Evolutionary conservation across 2,329 filamentous ascomycete species (phyloP).

Genomic region (Diplodia seriata): DNA sequence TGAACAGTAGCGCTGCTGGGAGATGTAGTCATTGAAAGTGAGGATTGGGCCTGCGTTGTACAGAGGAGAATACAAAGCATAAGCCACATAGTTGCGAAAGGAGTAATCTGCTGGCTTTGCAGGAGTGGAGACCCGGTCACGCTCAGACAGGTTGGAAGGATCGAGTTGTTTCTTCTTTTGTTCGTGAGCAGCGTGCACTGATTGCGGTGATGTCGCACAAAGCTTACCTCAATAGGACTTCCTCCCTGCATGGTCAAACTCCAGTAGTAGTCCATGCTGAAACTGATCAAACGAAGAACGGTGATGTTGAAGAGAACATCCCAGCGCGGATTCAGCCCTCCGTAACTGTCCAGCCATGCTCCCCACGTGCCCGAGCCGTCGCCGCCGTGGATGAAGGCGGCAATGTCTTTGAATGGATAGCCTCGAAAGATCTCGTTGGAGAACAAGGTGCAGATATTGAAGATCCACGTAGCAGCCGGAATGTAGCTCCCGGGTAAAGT

Average conservation of each 20-base stretch:
- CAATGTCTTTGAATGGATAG: constrained; percentile 70
- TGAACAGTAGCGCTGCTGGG: constrained; percentile 77
- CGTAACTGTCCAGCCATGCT: constrained; percentile 75
- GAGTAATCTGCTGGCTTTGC: constrained; percentile 74
- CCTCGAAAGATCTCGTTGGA: constrained; percentile 85
- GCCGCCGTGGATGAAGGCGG: constrained; percentile 53
- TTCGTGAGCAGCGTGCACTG: constrained; percentile 61
- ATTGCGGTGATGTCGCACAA: constrained; percentile 27
- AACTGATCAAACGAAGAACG: constrained; percentile 89
- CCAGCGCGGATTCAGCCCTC: constrained; percentile 89
- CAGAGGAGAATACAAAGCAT: constrained; percentile 87
- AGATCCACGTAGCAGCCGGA: constrained; percentile 82
- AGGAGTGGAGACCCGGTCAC: constrained; percentile 80
- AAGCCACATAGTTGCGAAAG: constrained; percentile 88
- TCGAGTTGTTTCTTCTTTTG: constrained; percentile 97
- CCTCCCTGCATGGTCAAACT: constrained; percentile 69
- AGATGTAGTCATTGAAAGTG: constrained; percentile 98
- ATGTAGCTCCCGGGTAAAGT: constrained; percentile 72
- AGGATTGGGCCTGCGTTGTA: constrained; percentile 93
- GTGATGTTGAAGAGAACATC: constrained; percentile 98
- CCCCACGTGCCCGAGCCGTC: constrained; percentile 63
- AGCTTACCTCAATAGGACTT: constrained; percentile 80
- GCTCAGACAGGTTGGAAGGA: constrained; percentile 83
- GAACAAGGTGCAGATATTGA: constrained; percentile 86
- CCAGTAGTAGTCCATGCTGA: constrained; percentile 98